Percentiles rank a stretch among this genome's conserved stretches.
Conservation (phyloP, 805 yeast genomes). For the Spathaspora arborariae region DNA sequence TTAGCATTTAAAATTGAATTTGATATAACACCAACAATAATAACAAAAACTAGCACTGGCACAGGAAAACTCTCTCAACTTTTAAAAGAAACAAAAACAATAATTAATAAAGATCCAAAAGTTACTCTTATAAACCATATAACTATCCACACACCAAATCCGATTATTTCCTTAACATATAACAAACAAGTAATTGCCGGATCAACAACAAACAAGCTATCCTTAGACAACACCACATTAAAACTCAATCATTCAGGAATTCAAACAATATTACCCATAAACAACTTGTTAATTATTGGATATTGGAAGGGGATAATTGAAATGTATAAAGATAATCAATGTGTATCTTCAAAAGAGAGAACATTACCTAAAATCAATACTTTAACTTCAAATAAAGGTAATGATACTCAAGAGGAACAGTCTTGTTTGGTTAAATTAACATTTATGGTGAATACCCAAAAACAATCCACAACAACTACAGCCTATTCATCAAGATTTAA, state of each 20-base stretch:
- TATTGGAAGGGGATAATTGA: constrained; percentile 52
- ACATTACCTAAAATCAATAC: constrained; percentile 5
- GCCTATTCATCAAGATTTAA: background rate
- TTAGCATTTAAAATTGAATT: constrained; percentile 22
- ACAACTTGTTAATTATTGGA: constrained; percentile 17
- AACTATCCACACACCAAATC: constrained; percentile 48
- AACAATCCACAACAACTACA: background rate
- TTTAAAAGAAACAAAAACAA: constrained; percentile 5
- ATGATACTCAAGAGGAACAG: background rate
- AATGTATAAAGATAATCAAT: constrained; percentile 7
- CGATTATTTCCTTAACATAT: constrained; percentile 43
- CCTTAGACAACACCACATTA: background rate
- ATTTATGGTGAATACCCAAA: background rate
- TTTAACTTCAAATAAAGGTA: background rate
- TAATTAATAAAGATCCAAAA: constrained; percentile 24
- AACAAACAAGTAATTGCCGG: constrained; percentile 38
- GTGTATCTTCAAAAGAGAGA: background rate
- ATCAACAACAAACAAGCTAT: constrained; percentile 45
- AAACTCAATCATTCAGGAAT: constrained; percentile 12
- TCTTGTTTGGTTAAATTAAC: constrained; percentile 4
- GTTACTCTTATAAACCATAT: constrained; percentile 17
- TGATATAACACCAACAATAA: background rate
- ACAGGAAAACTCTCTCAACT: background rate
- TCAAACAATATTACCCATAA: background rate
- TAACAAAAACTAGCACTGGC: background rate